These are phyloP conservation scores for Salix dunnii DNA, from an alignment of 345 rosid genomes.

Conservation along the genomic window DNA sequence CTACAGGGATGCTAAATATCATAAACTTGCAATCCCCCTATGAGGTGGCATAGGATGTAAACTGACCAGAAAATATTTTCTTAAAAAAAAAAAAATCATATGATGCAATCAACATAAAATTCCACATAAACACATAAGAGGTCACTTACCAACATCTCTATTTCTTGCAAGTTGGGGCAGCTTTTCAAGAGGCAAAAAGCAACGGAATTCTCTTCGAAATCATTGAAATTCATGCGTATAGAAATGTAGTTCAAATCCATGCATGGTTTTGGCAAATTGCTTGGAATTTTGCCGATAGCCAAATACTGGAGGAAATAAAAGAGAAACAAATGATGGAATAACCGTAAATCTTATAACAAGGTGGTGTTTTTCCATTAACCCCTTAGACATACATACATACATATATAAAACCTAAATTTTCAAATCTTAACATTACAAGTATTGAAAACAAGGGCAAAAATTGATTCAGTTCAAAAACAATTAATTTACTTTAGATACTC, in stretches of 20 bases:
- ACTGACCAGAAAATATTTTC: too few species aligned
- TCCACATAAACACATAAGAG: background rate
- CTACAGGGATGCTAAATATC: slow-evolving; percentile 25
- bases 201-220: slow-evolving; percentile 50
- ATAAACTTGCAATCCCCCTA: background rate
- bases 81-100: background rate
- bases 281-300: slow-evolving; percentile 50
- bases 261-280: slow-evolving; percentile 48
- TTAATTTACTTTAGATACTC: background rate
- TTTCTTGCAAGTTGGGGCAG: slow-evolving; percentile 57
- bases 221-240: slow-evolving; percentile 57
- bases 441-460: background rate
- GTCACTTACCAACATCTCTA: slow-evolving; percentile 52
- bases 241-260: slow-evolving; percentile 60
- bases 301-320: slow-evolving; percentile 43
- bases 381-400: background rate
- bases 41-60: too few species aligned
- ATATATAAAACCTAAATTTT: too few species aligned
- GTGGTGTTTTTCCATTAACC: background rate
- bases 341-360: slow-evolving; percentile 5
- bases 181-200: slow-evolving; percentile 59
- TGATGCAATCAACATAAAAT: background rate
- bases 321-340: slow-evolving; percentile 1
- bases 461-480: background rate
- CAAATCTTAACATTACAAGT: too few species aligned